Conservation (phyloP, 2,329 filamentous ascomycete genomes). For the Fusarium torulosum region DNA sequence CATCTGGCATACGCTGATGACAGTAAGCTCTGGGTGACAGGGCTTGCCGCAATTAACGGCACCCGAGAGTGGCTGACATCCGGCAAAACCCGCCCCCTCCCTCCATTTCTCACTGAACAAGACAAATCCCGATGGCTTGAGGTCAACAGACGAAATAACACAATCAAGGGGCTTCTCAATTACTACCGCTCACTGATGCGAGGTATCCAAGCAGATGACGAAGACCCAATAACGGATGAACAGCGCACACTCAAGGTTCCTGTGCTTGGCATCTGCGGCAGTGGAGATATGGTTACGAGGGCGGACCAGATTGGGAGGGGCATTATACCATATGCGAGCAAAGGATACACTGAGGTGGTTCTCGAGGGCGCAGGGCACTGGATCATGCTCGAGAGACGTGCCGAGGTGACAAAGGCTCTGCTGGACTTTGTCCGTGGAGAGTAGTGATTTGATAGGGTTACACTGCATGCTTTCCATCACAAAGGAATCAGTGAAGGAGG, state of each 20-base stretch:
- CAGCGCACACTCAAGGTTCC: constrained; percentile 38
- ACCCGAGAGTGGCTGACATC: constrained; percentile 31
- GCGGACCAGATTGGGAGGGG: constrained; percentile 18
- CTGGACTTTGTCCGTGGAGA: constrained; percentile 22
- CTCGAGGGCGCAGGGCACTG: constrained; percentile 35
- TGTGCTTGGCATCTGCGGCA: constrained; percentile 32
- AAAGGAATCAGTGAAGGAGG: neutral
- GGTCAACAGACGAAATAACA: constrained; percentile 16
- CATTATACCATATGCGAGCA: constrained; percentile 19
- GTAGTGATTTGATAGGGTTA: neutral
- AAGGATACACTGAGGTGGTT: constrained; percentile 25
- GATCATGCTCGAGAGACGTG: constrained; percentile 36
- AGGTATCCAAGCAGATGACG: constrained; percentile 28
- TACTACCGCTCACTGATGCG: constrained; percentile 39
- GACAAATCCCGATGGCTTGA: constrained; percentile 26
- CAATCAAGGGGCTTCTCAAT: constrained; percentile 31
- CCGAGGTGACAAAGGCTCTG: constrained; percentile 23
- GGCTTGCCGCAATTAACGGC: constrained; percentile 23
- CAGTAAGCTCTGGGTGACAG: constrained; percentile 10
- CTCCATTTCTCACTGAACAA: constrained; percentile 16
- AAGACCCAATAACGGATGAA: constrained; percentile 27
- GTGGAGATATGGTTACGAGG: constrained; percentile 25
- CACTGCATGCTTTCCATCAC: neutral
- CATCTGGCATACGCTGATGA: constrained; percentile 30
- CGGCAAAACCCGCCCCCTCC: constrained; percentile 14